These are phyloP conservation scores for Phytophthora litchii DNA, from an alignment of 352 stramenopile species.

Conservation along the genomic window DNA sequence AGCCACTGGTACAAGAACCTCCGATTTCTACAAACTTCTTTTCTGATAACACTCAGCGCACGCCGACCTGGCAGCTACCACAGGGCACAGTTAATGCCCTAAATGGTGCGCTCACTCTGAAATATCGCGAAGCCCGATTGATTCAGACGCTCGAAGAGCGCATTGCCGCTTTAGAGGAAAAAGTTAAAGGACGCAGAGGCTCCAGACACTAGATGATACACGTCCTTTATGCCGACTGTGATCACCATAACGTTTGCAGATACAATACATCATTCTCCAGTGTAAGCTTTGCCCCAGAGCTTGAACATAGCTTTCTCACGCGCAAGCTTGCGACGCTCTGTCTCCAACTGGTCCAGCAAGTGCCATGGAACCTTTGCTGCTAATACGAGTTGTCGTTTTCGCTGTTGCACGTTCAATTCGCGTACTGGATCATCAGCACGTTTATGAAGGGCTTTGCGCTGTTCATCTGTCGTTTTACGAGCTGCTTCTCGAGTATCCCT, in stretches of 20 bases:
- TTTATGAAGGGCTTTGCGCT: conserved; percentile 3
- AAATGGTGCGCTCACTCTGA: conserved; percentile 45
- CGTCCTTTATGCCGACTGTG: background rate
- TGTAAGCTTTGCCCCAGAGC: conserved; percentile 46
- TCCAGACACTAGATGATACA: conserved; percentile 37
- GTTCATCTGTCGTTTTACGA: background rate
- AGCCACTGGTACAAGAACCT: conserved; percentile 60
- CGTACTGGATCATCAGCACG: conserved; percentile 8
- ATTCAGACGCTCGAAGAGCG: conserved; percentile 49
- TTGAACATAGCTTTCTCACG: conserved; percentile 71
- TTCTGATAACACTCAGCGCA: conserved; percentile 55
- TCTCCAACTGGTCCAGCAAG: conserved; percentile 66
- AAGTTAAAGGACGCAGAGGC: conserved; percentile 28
- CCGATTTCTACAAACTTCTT: conserved; percentile 52
- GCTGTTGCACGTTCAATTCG: conserved; percentile 33
- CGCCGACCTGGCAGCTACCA: conserved; percentile 72
- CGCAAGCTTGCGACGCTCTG: conserved; percentile 49
- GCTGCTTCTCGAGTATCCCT: background rate
- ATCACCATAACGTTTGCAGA: conserved; percentile 5
- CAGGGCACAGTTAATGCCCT: conserved; percentile 56
- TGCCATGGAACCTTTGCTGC: conserved; percentile 72
- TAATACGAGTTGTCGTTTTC: conserved; percentile 37
- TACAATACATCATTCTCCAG: conserved; percentile 11
- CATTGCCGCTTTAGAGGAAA: conserved; percentile 42
- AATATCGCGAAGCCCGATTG: conserved; percentile 49